Evolutionary conservation across 768 basidiomycete genomes (phyloP), one percentile per base, ranked within the genome.

Genomic region (Cystobasidium onofrii): DNA sequence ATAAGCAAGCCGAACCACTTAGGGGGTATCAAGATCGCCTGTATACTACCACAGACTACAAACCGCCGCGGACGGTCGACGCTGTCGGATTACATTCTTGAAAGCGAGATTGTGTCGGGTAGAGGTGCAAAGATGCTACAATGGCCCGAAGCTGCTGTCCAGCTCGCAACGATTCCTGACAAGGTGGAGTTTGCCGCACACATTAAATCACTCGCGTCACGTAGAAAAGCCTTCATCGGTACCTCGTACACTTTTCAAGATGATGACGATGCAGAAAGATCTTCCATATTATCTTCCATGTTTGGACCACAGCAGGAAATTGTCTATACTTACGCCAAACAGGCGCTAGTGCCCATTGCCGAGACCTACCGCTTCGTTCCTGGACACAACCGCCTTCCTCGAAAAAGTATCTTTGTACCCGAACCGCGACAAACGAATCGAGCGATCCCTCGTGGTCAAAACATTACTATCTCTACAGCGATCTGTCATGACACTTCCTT

Each of bases 401-500:
- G 41, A 25, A 43, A 44, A 25, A 6, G 7, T 13, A 64, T 64
- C 29, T 39, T 33, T 64, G 63, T 64, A 3, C 63, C 63, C 34
- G 39, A 64, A 39, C 15, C 36, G 4, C 25, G 36, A 39, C 63
- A 64, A 29, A 43, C 6, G 27, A 29, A 27, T 41, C 9, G 63
- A 64, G 10, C 63, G 20, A 27, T 15, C 4, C 63, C 25, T 12
- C 36, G 12, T 2, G 63, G 39, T 39, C 39, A 36, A 3, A 64
- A 41, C 23, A 41, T 67, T 12, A 33, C 43, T 18, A 17, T 67
- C n/a, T 67, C 65, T 7, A 33, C 44, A 6, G 65, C 65, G 4
- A 67, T 67, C 3, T 67, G 65, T 33, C 65, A 67, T 54, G 65
- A 64, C 31, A 67, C 65, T 9, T 50, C 44, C 2, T 67, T 67